Base-by-base conservation (phyloP, 1,284 basidiomycete genomes). In the Apiotrichum akiyoshidainum region DNA sequence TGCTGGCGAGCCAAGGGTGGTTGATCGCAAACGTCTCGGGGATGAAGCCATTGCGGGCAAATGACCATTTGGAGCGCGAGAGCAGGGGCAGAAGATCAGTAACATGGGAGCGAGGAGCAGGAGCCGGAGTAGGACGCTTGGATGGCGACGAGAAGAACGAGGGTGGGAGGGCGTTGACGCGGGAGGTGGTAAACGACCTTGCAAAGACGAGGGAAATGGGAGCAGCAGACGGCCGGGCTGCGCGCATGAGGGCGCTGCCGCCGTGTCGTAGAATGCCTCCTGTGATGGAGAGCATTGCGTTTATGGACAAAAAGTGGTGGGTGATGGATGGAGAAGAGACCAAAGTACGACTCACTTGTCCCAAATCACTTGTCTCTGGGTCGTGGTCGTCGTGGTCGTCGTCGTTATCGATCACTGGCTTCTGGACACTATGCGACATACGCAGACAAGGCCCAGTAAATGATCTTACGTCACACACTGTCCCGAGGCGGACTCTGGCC, bases 1-100 rank as follows among this genome's bases (percentile, higher is more conserved):
- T 14, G 41, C 68, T 45, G 0, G 70, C 66, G 42, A 68, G 48
- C 42, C 57, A 61, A 0, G 70, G 71, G 51, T 72, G 64, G 22
- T 48, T 52, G 12, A 21, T 8, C 12, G 33, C 22, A 31, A 60
- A 60, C 19, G 37, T 40, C 10, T 49, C 33, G 49, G 34, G 5
- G 42, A 51, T 22, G 41, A 51, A 45, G 40, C 53, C 53, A 11
- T 55, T 13, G 26, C 47, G 39, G 12, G 54, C 54, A 26, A 39
- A 55, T 1, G 54, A 54, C 53, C 53, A 54, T 13, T 46, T 47
- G 17, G 12, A 9, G 39, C 47, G 46, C 16, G 33, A 22, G 33
- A 49, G 40, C 12, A 17, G 31, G 19, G 40, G 33, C 19, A 45
- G 7, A 11, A 14, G 31, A 31, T 3, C 7, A 31, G 26, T 31